Evolutionary conservation across 1,139 yeast species (phyloP).

Genomic region (Suhomyces guaymorum): DNA sequence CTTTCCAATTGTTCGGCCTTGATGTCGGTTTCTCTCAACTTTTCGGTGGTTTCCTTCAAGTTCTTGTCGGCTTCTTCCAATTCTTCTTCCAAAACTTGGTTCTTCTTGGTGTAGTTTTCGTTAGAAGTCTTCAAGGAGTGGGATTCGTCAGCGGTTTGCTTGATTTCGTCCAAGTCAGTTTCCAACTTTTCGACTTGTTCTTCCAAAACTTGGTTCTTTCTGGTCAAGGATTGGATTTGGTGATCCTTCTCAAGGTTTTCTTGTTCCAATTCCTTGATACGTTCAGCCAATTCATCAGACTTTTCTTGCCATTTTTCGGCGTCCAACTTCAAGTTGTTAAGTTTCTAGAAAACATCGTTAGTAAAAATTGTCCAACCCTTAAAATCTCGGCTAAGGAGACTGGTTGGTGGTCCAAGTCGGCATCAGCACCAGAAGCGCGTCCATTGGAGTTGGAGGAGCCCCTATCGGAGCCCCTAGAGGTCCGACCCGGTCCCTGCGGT

Average conservation of each 20-base stretch:
- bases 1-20: conserved; percentile 97
- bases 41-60: conserved; percentile 90
- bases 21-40: conserved; percentile 93
- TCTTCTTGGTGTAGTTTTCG: conserved; percentile 90
- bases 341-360: conserved; percentile 55
- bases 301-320: conserved; percentile 98
- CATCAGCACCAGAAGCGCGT: too few relatives aligned
- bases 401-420: not conserved
- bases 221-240: conserved; percentile 88
- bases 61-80: conserved; percentile 90
- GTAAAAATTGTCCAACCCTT: conserved; percentile 4
- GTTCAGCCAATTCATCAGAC: conserved; percentile 80
- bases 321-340: conserved; percentile 87
- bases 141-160: conserved; percentile 91
- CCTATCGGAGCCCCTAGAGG: too few relatives aligned
- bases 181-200: conserved; percentile 90
- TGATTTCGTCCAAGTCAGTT: conserved; percentile 72
- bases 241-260: conserved; percentile 90
- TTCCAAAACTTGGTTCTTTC: conserved; percentile 90
- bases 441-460: too few relatives aligned
- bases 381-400: not conserved
- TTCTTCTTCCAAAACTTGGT: conserved; percentile 89
- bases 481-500: too few relatives aligned
- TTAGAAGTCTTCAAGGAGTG: conserved; percentile 85
- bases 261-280: conserved; percentile 88